phyloP scores from a whole-genome alignment of 345 rosid genomes.

The Punica granatum region DNA sequence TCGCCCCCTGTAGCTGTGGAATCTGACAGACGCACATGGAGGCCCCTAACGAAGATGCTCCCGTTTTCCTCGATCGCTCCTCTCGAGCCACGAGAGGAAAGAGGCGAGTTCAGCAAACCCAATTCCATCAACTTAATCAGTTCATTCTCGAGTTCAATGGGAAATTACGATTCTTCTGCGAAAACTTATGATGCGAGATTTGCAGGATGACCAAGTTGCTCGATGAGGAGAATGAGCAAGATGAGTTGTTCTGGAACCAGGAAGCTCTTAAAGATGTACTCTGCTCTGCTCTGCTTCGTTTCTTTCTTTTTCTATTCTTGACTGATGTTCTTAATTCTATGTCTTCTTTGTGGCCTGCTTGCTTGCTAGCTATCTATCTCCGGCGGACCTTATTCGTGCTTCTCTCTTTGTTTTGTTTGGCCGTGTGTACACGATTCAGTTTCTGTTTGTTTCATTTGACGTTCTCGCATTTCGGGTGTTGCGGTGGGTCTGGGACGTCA shows the following conservation, averaged over 20 bases:
- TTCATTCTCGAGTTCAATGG: background rate
- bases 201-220: constrained; percentile 81
- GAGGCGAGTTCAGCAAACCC: constrained; percentile 34
- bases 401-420: no score
- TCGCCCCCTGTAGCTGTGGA: background rate
- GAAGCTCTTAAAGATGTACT: constrained; percentile 84
- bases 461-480: no score
- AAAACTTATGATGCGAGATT: background rate
- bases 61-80: constrained; percentile 58
- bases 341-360: background rate
- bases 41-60: constrained; percentile 38
- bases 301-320: background rate
- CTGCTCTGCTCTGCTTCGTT: background rate
- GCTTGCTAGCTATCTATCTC: background rate
- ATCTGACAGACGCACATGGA: constrained; percentile 25
- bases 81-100: constrained; percentile 71
- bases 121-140: background rate
- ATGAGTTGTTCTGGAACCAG: constrained; percentile 90
- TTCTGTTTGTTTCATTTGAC: background rate
- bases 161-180: background rate
- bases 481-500: background rate
- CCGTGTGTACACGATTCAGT: no score
- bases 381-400: background rate
- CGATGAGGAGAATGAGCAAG: constrained; percentile 80
- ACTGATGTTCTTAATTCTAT: background rate